Base-by-base conservation (phyloP, 2,329 filamentous ascomycete species). In the Fusarium bulbicola region DNA sequence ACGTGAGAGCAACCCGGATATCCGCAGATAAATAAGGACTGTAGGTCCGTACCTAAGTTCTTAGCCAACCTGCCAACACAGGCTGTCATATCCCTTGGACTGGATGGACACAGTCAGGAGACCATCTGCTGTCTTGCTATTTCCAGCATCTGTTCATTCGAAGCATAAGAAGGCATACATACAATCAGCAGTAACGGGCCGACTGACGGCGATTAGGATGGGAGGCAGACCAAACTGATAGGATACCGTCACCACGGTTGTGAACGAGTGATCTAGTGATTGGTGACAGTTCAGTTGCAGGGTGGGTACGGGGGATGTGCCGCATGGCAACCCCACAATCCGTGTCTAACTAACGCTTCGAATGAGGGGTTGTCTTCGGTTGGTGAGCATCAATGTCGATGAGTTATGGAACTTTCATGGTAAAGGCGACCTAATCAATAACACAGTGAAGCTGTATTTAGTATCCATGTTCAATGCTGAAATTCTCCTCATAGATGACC, bases 201-300 rank as follows among this genome's bases (percentile, higher is more conserved):
- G 78, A 79, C 74, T 79, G 64, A 68, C 43, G 66, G 58, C 64
- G 68, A 71, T 65, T 62, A 46, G 58, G 63, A 70, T 57, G 64
- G 68, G 65, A 67, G 57, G 66, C 54, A 66, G 53, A 70, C 58
- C 66, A 59, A 73, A 70, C 59, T 79, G 78, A 78, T 79, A 78
- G 78, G 77, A 77, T 78, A 78, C 77, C 75, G 66, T 67, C 67
- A 61, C 63, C 63, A 49, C 72, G 77, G 77, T 78, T 79, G 75
- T 66, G 61, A 57, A 52, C 63, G 65, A 66, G 56, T 54, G 45
- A 66, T 56, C 49, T 45, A 68, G 62, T 77, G 74, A 78, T 79
- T 75, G 74, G 74, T 68, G 67, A 71, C 62, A 68, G 45, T 45
- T 53, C 59, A 66, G 58, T 43, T 45, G 74, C 46, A 45, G 52